Evolutionary conservation across 306 rosid species (phyloP), one percentile per base, ranked within the genome.

Genomic region (Sindora glabra): DNA sequence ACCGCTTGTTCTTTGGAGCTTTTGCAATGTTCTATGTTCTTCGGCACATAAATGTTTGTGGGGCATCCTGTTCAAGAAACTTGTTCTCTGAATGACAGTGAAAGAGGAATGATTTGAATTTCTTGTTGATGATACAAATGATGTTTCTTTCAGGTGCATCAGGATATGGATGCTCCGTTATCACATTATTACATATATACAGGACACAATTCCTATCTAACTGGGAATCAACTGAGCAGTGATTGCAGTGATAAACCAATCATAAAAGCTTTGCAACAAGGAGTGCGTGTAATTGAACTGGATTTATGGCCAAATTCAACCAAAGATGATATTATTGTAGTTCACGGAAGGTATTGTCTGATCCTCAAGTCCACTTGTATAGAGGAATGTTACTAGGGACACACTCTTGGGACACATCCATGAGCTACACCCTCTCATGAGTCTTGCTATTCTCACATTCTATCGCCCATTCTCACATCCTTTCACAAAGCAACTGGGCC

Each of bases 181-280:
- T 87, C 98, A 63, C 96, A 91, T 78, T 91, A 91, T 79, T 91
- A 77, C 87, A 91, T 88, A 85, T 85, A 87, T 50, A 91, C 98
- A 67, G 98, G 98, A 60, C 98, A 91, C 79, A 91, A 91, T 80
- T 91, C 98, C 27, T 91, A 91, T 64, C 80, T 91, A 1, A 87
- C 96, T 37, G 98, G 98, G 70, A 91, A 91, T 83, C 98, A 91
- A 68, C 86, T 91, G 11, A 91, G 89, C 78, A 88, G 98, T 50
- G 92, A 85, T 46, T 88, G 92, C 33, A 91, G 98, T 25, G 92
- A 81, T 58, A 80, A 60, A 32, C 98, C 98, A 34, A 83, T 91
- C 56, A 88, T 85, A 53, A 83, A 74, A 77, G 81, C 95, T 11
- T 72, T 91, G 73, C 75, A 74, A 41, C 44, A 50, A 32, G 96